Evolutionary conservation across 768 basidiomycete genomes (phyloP), one percentile per base, ranked within the genome.

Genomic region (Mycena amicta): DNA sequence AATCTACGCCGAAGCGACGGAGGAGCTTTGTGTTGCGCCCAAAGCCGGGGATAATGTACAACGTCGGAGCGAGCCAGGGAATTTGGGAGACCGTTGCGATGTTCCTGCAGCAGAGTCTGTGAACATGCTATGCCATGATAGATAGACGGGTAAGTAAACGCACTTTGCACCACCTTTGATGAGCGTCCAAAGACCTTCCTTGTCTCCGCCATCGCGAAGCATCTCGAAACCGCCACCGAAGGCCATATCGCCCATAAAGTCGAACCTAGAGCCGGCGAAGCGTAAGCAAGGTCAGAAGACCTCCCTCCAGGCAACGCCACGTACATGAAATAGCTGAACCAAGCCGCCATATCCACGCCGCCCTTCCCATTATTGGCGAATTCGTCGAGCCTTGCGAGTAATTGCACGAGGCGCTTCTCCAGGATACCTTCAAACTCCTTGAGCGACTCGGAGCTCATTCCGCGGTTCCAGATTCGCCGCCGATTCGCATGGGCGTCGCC

Each of bases 381-480:
- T 5, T 60, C 30, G 12, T 68, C 70, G 23, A 83, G 60, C 3
- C 65, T 56, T 2, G 77, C 77, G 6, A 80, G 68, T 0, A 84
- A 70, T 57, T 83, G 79, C 2, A 61, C 49, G 0, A 72, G 72
- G 5, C 81, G 67, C 27, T 67, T 67, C 1, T 66, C 68, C 23
- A 83, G 62, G 6, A 78, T 67, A 0, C 65, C 56, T 52, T 82
- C 77, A 53, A 83, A 84, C 3, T 75, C 79, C 57, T 77, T 77
- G 27, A 86, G 55, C 1, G 83, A 76, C 2, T 67, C 60, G 2
- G 75, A 73, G 49, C 69, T 82, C 70, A 84, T 75, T 1, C 75
- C 83, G 18, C 80, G 73, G 20, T 77, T 77, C 83, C 83, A 85
- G 2, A 79, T 71, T 20, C 74, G 72, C 5, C 82, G 74, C 5